A percentile compares a stretch with the other conserved stretches of the same genome.
phyloP scores from a whole-genome alignment of 139 green algal species.

The Pleodorina starrii region DNA sequence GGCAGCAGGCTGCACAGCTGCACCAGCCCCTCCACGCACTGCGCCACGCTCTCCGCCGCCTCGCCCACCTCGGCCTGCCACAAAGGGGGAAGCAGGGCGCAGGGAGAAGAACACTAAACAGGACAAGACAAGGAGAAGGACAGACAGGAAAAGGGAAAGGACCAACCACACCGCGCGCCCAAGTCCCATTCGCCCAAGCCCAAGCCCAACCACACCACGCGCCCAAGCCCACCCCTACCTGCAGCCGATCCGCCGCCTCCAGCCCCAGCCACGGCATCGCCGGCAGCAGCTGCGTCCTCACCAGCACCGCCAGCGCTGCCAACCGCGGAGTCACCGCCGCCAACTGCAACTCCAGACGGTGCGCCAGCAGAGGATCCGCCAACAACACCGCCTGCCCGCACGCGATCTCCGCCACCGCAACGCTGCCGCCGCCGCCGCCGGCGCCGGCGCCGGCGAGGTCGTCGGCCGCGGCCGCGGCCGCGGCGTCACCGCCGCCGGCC shows the following conservation, averaged over 20 bases:
- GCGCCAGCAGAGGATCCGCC: slow-evolving; percentile 35
- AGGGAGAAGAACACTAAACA: too few species aligned
- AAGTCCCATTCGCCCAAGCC: too few species aligned
- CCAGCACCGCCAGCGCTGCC: slow-evolving; percentile 45
- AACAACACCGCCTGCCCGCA: slow-evolving; percentile 6
- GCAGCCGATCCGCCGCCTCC: slow-evolving; percentile 48
- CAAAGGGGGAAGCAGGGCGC: too few species aligned
- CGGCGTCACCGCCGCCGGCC: background rate
- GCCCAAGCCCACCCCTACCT: too few species aligned
- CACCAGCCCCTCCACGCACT: background rate
- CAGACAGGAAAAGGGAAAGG: too few species aligned
- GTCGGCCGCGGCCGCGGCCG: background rate
- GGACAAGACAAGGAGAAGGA: too few species aligned
- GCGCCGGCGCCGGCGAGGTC: background rate
- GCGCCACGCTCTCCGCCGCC: slow-evolving; percentile 7
- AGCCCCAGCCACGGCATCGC: slow-evolving; percentile 56
- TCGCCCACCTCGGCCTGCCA: slow-evolving; percentile 32
- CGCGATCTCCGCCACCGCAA: slow-evolving; percentile 26
- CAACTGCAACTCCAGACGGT: slow-evolving; percentile 44
- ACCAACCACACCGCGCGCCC: too few species aligned
- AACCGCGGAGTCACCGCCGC: slow-evolving; percentile 11
- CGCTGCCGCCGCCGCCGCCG: background rate
- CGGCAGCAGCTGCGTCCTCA: slow-evolving; percentile 50
- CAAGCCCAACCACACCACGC: too few species aligned
- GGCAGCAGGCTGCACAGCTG: slow-evolving; percentile 35